Base-by-base conservation (phyloP, 2,329 filamentous ascomycete genomes). In the Alternaria arbusti region DNA sequence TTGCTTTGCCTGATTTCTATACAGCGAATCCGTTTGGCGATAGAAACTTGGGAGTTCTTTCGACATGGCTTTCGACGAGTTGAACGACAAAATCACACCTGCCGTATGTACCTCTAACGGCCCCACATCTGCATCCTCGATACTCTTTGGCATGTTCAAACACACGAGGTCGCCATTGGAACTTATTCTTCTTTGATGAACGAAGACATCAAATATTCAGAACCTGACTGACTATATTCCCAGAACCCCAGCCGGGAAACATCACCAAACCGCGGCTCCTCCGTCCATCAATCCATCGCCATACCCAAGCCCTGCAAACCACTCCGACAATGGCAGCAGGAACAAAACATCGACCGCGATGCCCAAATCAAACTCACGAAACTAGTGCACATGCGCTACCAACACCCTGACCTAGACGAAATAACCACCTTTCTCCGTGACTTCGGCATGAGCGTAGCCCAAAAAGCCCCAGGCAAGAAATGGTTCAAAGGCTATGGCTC, bases 401-500 rank as follows among this genome's bases (percentile, higher is more conserved):
- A 86, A 62, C 85, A 86, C 65, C 82, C 84, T 0, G 81, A 86
- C 60, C 74, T 87, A 5, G 76, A 80, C 22, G 74, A 80, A 59
- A 85, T 86, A 47, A 85, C 82, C 5, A 81, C 74, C 3, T 86
- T 83, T 70, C 74, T 82, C 3, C 63, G 69, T 30, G 76, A 80
- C 63, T 79, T 79, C 54, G 78, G 78, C 32, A 78, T 80, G 76
- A 74, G 57, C 20, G 71, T 79, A 8, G 76, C 72, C 6, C 68
- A 78, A 26, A 77, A 78, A 54, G 66, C 68, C 0, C 72, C 74
- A 0, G 70, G 65, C 1, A 70, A 73, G 61, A 85, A 86, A 30
- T 90, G 86, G 80, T 89, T 85, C 75, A 84, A 86, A 44, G 88
- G 88, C 17, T 90, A 89, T 70, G 87, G 88, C 13, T 79, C 78